These are phyloP conservation scores for Colletotrichum australisinense DNA, from an alignment of 2,329 filamentous ascomycete genomes.

Conservation along the genomic window DNA sequence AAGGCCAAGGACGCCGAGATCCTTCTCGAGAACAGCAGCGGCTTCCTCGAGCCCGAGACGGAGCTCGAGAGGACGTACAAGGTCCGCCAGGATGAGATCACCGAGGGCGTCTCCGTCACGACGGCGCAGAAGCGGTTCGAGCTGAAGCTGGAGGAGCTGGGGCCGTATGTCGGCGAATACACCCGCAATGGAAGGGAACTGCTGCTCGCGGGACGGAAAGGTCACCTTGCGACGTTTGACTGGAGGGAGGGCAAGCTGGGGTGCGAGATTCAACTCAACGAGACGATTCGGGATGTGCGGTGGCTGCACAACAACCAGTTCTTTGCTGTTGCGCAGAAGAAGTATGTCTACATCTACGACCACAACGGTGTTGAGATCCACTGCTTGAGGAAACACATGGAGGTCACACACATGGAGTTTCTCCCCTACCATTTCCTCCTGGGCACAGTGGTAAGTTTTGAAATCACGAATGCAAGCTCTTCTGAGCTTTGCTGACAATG, in stretches of 20 bases:
- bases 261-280: slow-evolving; percentile 89
- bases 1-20: slow-evolving; percentile 97
- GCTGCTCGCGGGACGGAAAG: slow-evolving; percentile 88
- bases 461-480: background rate
- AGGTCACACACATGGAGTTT: slow-evolving; percentile 95
- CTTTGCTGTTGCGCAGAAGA: slow-evolving; percentile 96
- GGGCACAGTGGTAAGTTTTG: slow-evolving; percentile 77
- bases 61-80: slow-evolving; percentile 94
- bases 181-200: slow-evolving; percentile 89
- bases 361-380: slow-evolving; percentile 91
- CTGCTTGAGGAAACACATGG: slow-evolving; percentile 88
- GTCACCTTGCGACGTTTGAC: slow-evolving; percentile 96
- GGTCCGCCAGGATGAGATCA: slow-evolving; percentile 89
- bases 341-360: slow-evolving; percentile 97
- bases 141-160: slow-evolving; percentile 82
- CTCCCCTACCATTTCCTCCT: slow-evolving; percentile 96
- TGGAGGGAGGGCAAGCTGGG: slow-evolving; percentile 93
- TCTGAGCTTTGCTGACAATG: slow-evolving; percentile 33
- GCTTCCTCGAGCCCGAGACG: slow-evolving; percentile 88
- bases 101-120: slow-evolving; percentile 78
- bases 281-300: slow-evolving; percentile 88
- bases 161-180: slow-evolving; percentile 91
- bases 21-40: slow-evolving; percentile 84
- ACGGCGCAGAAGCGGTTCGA: slow-evolving; percentile 95
- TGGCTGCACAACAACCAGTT: slow-evolving; percentile 96